Evolutionary conservation across 2,329 filamentous ascomycete species (phyloP).

Genomic region (Rosellinia necatrix): DNA sequence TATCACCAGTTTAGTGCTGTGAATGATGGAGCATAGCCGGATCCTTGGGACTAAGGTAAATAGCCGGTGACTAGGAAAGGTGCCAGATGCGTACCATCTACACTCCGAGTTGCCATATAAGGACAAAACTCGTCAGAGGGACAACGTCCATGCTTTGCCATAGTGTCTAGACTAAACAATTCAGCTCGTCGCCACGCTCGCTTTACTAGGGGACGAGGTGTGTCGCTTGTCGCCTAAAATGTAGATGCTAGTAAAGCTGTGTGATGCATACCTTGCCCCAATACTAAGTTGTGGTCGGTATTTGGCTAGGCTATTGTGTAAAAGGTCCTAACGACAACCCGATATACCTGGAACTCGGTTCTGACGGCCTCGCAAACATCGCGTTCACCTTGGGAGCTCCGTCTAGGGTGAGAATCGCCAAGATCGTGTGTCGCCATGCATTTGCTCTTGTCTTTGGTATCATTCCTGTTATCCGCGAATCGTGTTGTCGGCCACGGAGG

Average conservation of each 20-base stretch:
- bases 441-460: conserved; percentile 3
- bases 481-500: conserved; percentile 43
- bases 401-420: conserved; percentile 1
- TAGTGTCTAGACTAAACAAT: background rate
- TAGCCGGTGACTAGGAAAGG: conserved; percentile 31
- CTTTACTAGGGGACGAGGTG: background rate
- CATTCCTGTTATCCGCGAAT: conserved; percentile 23
- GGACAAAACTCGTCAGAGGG: conserved; percentile 18
- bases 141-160: background rate
- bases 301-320: background rate
- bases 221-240: background rate
- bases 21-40: background rate
- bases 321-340: background rate
- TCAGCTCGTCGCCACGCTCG: background rate
- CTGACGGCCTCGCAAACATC: background rate
- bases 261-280: conserved; percentile 1
- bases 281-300: conserved; percentile 1
- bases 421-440: conserved; percentile 7
- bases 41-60: conserved; percentile 18
- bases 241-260: background rate
- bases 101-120: conserved; percentile 35
- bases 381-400: background rate
- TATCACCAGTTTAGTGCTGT: background rate
- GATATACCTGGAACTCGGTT: background rate
- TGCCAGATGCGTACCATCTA: conserved; percentile 12